phyloP scores from a whole-genome alignment of 148 eudicot genomes.

The Hydrangea macrophylla region DNA sequence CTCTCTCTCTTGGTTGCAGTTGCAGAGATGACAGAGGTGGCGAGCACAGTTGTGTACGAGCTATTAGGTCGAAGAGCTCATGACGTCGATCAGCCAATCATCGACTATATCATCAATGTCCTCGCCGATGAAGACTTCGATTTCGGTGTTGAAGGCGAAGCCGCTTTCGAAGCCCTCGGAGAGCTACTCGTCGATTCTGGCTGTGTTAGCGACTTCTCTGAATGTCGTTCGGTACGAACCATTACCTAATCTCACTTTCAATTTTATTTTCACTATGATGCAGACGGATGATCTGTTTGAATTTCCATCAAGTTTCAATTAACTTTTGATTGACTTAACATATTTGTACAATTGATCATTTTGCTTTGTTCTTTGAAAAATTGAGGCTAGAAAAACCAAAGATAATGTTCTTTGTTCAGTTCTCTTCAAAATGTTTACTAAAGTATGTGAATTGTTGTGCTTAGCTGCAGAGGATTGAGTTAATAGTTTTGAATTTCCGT shows the following conservation, averaged over 20 bases:
- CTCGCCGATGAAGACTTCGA: constrained; percentile 99
- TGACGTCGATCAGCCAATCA: constrained; percentile 82
- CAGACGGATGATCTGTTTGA: not conserved
- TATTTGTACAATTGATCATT: not conserved
- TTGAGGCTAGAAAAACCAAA: not conserved
- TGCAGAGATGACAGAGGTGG: constrained; percentile 73
- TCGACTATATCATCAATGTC: constrained; percentile 85
- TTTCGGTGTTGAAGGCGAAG: constrained; percentile 87
- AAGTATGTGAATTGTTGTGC: not conserved
- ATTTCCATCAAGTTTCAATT: too few relatives aligned
- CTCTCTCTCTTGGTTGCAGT: not conserved
- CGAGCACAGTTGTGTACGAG: constrained; percentile 75
- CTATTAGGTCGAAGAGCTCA: constrained; percentile 57
- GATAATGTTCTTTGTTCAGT: too few relatives aligned
- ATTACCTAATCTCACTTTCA: not conserved
- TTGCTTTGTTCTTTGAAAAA: not conserved
- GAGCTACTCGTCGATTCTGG: constrained; percentile 85
- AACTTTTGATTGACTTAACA: too few relatives aligned
- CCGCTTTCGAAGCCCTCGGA: constrained; percentile 86
- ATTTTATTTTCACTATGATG: constrained; percentile 1
- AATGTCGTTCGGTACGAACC: constrained; percentile 59
- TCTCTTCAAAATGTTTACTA: too few relatives aligned
- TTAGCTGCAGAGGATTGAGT: too few relatives aligned
- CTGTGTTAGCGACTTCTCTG: constrained; percentile 64
- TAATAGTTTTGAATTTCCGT: too few relatives aligned